Evolutionary conservation across 2,329 filamentous ascomycete species (phyloP).

Genomic region (Phyllosticta ampelicida): DNA sequence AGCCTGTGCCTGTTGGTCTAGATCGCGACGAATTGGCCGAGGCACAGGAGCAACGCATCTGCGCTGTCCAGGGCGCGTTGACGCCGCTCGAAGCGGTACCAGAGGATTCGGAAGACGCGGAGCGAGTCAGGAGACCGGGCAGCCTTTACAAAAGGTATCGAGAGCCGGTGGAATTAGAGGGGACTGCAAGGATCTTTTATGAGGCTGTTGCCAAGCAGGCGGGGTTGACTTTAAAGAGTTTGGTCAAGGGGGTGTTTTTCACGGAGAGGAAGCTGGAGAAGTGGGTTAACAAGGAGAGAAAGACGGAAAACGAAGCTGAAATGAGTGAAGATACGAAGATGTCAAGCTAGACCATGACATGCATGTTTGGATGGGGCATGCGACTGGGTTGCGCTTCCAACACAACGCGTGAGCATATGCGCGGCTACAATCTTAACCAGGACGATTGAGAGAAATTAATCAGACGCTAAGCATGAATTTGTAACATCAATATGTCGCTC

Average conservation of each 20-base stretch:
- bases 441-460: too few relatives aligned
- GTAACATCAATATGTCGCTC: not conserved
- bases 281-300: not conserved
- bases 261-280: slow-evolving; percentile 30
- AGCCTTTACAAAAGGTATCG: slow-evolving; percentile 41
- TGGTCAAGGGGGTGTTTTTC: slow-evolving; percentile 40
- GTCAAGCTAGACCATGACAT: not conserved
- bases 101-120: slow-evolving; percentile 20
- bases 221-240: slow-evolving; percentile 39
- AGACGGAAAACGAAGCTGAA: not conserved
- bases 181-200: slow-evolving; percentile 37
- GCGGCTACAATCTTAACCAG: too few relatives aligned
- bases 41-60: slow-evolving; percentile 25
- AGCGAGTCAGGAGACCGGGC: slow-evolving; percentile 32
- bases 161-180: slow-evolving; percentile 36
- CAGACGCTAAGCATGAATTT: too few relatives aligned
- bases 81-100: slow-evolving; percentile 28
- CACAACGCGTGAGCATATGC: too few relatives aligned
- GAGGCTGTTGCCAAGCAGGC: slow-evolving; percentile 39
- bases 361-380: too few relatives aligned
- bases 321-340: not conserved
- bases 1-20: slow-evolving; percentile 5
- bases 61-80: slow-evolving; percentile 33
- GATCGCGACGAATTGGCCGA: slow-evolving; percentile 13
- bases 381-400: too few relatives aligned